Evolutionary conservation across 257 asterid species (phyloP).

Genomic region (Nyctanthes arbortristis): DNA sequence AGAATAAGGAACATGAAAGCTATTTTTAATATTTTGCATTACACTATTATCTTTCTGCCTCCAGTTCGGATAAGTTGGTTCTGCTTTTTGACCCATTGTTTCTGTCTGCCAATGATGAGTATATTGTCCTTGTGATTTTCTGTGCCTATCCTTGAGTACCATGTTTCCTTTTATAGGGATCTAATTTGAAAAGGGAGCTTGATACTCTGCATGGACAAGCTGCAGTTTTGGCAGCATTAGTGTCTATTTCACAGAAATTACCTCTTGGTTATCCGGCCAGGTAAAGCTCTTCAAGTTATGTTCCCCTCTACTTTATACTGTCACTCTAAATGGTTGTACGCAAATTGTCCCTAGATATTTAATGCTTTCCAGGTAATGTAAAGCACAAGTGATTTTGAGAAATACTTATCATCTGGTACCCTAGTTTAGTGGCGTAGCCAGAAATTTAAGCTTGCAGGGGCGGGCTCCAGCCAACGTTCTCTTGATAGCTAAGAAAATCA

Average conservation of each 20-base stretch:
- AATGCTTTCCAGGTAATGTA: constrained; percentile 12
- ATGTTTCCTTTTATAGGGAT: constrained; percentile 56
- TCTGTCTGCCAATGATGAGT: constrained; percentile 3
- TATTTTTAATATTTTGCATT: not conserved
- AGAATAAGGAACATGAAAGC: not conserved
- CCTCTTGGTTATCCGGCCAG: constrained; percentile 98
- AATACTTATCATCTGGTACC: not conserved
- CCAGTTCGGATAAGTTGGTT: constrained; percentile 15
- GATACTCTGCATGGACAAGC: constrained; percentile 92
- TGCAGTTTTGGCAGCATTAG: constrained; percentile 86
- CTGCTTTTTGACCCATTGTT: constrained; percentile 1
- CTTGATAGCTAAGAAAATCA: too few species aligned
- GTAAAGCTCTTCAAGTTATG: constrained; percentile 40
- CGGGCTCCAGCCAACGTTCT: too few species aligned
- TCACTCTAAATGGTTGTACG: constrained; percentile 4
- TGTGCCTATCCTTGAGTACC: constrained; percentile 10
- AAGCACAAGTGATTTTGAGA: constrained; percentile 14
- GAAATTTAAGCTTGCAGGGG: too few species aligned
- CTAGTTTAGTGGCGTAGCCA: too few species aligned
- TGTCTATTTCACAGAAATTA: constrained; percentile 79
- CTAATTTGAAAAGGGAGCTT: constrained; percentile 69
- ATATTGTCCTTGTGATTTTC: constrained; percentile 3
- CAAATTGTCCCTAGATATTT: constrained; percentile 2
- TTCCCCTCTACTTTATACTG: constrained; percentile 6
- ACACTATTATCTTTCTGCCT: constrained; percentile 10